phyloP scores from a whole-genome alignment of 2,329 filamentous ascomycete genomes.

The Calonectria pauciramosa region DNA sequence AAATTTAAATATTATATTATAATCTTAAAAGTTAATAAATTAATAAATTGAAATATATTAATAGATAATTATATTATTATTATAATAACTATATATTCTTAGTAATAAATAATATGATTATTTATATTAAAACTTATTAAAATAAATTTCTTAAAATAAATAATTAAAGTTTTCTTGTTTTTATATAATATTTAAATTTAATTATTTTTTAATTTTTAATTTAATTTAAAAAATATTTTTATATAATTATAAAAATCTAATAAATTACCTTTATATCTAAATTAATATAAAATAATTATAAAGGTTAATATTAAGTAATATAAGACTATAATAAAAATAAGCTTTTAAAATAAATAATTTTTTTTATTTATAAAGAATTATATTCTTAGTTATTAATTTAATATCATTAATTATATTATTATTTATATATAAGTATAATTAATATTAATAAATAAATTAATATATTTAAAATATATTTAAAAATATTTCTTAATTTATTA shows the following conservation, averaged over 20 bases:
- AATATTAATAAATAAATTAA: constrained; percentile 2
- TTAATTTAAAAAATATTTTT: too few relatives aligned
- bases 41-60: too few relatives aligned
- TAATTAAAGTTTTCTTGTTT: background rate
- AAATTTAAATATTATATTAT: background rate
- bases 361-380: too few relatives aligned
- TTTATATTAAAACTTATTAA: background rate
- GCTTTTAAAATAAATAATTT: too few relatives aligned
- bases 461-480: constrained; percentile 16
- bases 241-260: too few relatives aligned
- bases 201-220: too few relatives aligned
- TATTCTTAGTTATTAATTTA: too few relatives aligned
- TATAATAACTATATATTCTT: background rate
- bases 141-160: too few relatives aligned
- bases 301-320: too few relatives aligned
- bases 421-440: background rate
- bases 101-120: constrained; percentile 6
- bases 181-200: background rate
- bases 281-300: too few relatives aligned
- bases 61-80: background rate
- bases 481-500: constrained; percentile 5
- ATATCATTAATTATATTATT: background rate
- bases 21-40: background rate
- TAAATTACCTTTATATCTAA: too few relatives aligned
- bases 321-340: too few relatives aligned